Evolutionary conservation across 441 rosid genomes (phyloP).

Genomic region (Geranium incanum): DNA sequence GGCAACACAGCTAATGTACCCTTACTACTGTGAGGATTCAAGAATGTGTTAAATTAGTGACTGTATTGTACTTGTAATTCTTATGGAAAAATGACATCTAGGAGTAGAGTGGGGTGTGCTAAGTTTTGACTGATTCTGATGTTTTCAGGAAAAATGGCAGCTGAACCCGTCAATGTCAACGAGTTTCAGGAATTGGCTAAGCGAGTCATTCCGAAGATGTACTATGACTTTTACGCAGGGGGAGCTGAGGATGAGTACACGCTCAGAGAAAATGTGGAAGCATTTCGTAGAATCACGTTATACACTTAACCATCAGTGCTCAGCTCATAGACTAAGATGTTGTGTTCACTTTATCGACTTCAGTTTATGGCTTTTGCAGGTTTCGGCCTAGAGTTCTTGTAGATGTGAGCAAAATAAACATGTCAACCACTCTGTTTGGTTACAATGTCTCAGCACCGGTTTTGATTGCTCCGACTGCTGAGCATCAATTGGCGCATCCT

Average conservation of each 20-base stretch:
- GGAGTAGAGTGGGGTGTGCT: background rate
- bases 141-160: background rate
- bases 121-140: background rate
- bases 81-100: background rate
- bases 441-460: slow-evolving; percentile 88
- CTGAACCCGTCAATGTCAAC: slow-evolving; percentile 2
- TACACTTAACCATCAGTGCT: background rate
- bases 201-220: slow-evolving; percentile 8
- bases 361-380: slow-evolving; percentile 26
- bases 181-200: background rate
- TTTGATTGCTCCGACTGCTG: slow-evolving; percentile 91
- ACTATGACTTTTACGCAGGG: slow-evolving; percentile 6
- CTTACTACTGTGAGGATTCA: no score
- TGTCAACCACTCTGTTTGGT: slow-evolving; percentile 66
- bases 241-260: slow-evolving; percentile 9
- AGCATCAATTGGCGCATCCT: slow-evolving; percentile 98
- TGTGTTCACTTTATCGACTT: background rate
- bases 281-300: slow-evolving; percentile 6
- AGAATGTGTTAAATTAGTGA: no score
- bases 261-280: background rate
- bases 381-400: slow-evolving; percentile 86
- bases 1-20: no score
- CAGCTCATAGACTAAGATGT: background rate
- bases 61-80: no score
- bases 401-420: slow-evolving; percentile 80